These are phyloP conservation scores for Oryza meridionalis DNA, from an alignment of 176 grass and related monocot species.

Conservation along the genomic window DNA sequence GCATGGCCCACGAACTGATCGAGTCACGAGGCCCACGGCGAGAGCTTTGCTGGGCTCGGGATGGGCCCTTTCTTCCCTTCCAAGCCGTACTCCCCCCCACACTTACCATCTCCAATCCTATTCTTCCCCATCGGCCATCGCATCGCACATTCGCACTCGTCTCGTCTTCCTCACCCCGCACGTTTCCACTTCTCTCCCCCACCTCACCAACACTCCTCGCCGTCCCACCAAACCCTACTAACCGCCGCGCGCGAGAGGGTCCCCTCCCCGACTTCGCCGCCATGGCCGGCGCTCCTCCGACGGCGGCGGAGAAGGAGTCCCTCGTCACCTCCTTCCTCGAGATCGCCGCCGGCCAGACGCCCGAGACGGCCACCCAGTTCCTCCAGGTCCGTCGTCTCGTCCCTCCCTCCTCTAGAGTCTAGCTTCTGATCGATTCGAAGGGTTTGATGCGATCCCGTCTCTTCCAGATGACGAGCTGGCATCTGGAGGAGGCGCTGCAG, in stretches of 20 bases:
- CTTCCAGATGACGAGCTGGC: conserved; percentile 80
- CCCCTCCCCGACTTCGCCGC: conserved; percentile 1
- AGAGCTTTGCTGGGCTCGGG: no score
- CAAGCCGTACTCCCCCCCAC: not conserved
- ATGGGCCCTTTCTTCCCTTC: conserved; percentile 27
- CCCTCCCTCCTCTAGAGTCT: not conserved
- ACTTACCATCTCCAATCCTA: not conserved
- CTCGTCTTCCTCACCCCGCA: conserved; percentile 30
- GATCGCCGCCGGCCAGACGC: conserved; percentile 83
- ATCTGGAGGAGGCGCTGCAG: conserved; percentile 88
- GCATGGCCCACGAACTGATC: not conserved
- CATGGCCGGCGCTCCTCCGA: conserved; percentile 51
- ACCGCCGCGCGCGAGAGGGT: conserved; percentile 20
- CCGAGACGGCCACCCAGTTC: conserved; percentile 74
- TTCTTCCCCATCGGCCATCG: no score
- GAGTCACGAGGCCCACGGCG: not conserved
- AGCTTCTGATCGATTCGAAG: not conserved
- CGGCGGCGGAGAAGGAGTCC: conserved; percentile 53
- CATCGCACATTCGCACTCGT: no score
- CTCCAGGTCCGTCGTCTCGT: conserved; percentile 52
- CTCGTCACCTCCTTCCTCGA: conserved; percentile 88
- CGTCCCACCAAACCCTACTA: conserved; percentile 40
- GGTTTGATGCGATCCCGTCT: conserved; percentile 22
- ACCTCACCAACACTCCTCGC: not conserved
- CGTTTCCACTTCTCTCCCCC: conserved; percentile 6